Base-by-base conservation (phyloP, 2,329 filamentous ascomycete genomes). In the Stenocarpella maydis region DNA sequence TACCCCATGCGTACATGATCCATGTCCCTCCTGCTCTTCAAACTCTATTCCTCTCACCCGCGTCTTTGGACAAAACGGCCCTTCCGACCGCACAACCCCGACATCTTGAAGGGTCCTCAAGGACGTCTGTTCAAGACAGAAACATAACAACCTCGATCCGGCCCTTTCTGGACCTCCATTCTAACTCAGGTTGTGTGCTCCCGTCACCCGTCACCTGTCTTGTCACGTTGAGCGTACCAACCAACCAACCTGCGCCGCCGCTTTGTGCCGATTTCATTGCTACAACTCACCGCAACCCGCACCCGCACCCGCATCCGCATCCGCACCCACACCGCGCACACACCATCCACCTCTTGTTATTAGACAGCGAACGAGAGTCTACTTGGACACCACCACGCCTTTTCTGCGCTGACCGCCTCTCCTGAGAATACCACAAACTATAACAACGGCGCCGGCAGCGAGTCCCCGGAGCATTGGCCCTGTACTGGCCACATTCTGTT, bases 11-110 rank as follows among this genome's bases (percentile, higher is more conserved):
- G 58, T 63, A 63, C 58, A 63, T 49, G 58, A 9, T 60, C 55
- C 55, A 60, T 60, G 55, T 63, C 58, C 58, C 58, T 63, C 58
- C 58, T 63, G 58, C 43, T 63, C 58, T 45, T 63, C 58, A 63
- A 63, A 63, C 58, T 63, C 43, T 49, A 63, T 49, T 43, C 43
- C 43, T 43, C 43, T 63, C 58, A 63, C 58, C 58, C 43, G 7
- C 58, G 41, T 49, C 58, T 37, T 63, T 63, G 58, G 41, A 63
- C 58, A 63, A 63, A 63, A 63, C 58, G 58, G 58, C 58, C 41
- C 58, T 63, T 43, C 58, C 58, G 58, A 63, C 58, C 58, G 49
- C 58, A 24, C 43, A 24, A 28, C 49, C 28, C 47, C 58, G 26
- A 63, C 58, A 19, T 63, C 41, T 49, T 19, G n/a, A 49, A 63